Percentiles rank a stretch among this genome's conserved stretches.
These are phyloP conservation scores for Pythium rhizo-oryzae DNA, from an alignment of 352 stramenopile genomes.

Conservation along the genomic window DNA sequence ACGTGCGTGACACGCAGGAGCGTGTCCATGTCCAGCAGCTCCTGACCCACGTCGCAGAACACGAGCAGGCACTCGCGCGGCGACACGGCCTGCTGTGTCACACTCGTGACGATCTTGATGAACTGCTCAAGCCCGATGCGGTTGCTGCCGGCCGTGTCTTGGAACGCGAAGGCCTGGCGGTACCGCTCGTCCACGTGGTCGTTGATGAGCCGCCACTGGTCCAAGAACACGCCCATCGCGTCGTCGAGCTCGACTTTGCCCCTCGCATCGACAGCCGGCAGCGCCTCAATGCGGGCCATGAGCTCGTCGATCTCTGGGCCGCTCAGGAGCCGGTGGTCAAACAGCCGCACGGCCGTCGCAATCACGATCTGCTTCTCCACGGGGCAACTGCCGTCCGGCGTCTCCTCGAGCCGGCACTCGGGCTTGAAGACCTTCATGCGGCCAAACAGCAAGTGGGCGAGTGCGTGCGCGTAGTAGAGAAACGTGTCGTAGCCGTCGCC, in stretches of 20 bases:
- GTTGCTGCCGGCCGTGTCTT: slow-evolving; percentile 42
- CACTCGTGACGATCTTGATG: slow-evolving; percentile 66
- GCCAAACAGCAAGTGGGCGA: slow-evolving; percentile 66
- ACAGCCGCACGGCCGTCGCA: slow-evolving; percentile 40
- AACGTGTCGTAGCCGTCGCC: slow-evolving; percentile 57
- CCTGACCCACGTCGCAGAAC: slow-evolving; percentile 60
- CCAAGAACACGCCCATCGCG: slow-evolving; percentile 59
- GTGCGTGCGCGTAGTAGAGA: slow-evolving; percentile 67
- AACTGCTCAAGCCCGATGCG: slow-evolving; percentile 75
- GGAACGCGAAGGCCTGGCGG: slow-evolving; percentile 46
- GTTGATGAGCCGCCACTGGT: slow-evolving; percentile 49
- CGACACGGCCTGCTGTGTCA: slow-evolving; percentile 50
- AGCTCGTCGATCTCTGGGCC: slow-evolving; percentile 38
- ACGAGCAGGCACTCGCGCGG: slow-evolving; percentile 63
- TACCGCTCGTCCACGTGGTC: slow-evolving; percentile 63
- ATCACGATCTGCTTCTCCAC: slow-evolving; percentile 40
- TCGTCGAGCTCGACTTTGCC: slow-evolving; percentile 64
- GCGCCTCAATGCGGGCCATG: slow-evolving; percentile 35
- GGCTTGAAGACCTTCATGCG: slow-evolving; percentile 72
- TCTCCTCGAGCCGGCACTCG: slow-evolving; percentile 60
- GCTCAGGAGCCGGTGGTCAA: slow-evolving; percentile 46
- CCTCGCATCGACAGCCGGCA: slow-evolving; percentile 23
- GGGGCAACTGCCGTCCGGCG: slow-evolving; percentile 47
- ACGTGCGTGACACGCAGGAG: slow-evolving; percentile 55
- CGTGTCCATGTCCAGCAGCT: slow-evolving; percentile 60